phyloP scores from a whole-genome alignment of 768 basidiomycete species.

The Peribolospora baueri region DNA sequence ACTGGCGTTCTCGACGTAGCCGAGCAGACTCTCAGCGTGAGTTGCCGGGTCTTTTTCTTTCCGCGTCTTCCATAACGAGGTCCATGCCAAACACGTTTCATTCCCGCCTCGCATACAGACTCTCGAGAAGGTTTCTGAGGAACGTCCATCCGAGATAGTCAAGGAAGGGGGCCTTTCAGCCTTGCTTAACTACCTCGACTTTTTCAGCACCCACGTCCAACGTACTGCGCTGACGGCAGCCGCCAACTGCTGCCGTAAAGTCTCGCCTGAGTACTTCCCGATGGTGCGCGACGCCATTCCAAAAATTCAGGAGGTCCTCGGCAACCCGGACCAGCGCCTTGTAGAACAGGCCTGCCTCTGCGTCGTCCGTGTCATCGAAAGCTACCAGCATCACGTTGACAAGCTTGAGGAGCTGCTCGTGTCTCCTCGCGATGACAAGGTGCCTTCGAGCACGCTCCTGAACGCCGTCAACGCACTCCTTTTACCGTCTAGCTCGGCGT shows the following conservation, averaged over 20 bases:
- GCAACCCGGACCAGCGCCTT: conserved; percentile 82
- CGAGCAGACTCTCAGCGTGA: conserved; percentile 87
- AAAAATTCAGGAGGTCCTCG: conserved; percentile 72
- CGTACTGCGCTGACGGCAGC: conserved; percentile 89
- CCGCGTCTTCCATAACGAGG: neutral
- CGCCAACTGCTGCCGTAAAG: conserved; percentile 83
- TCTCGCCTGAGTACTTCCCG: conserved; percentile 63
- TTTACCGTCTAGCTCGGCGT: conserved; percentile 38
- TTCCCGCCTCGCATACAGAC: conserved; percentile 31
- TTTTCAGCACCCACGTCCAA: conserved; percentile 94
- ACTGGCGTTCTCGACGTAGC: conserved; percentile 52
- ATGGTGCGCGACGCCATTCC: conserved; percentile 66
- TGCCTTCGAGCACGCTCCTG: conserved; percentile 32
- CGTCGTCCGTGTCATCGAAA: conserved; percentile 79
- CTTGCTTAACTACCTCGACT: conserved; percentile 83
- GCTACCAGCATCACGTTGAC: conserved; percentile 63
- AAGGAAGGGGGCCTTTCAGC: conserved; percentile 85
- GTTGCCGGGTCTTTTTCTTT: conserved; percentile 18
- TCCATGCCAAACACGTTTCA: neutral
- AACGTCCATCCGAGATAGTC: conserved; percentile 85
- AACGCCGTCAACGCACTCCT: conserved; percentile 63
- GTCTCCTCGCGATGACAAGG: conserved; percentile 21
- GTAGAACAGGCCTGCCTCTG: conserved; percentile 91
- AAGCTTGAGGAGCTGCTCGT: conserved; percentile 57
- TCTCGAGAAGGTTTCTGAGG: conserved; percentile 92